Conservation (phyloP, 257 asterid species). For the Mentha longifolia region DNA sequence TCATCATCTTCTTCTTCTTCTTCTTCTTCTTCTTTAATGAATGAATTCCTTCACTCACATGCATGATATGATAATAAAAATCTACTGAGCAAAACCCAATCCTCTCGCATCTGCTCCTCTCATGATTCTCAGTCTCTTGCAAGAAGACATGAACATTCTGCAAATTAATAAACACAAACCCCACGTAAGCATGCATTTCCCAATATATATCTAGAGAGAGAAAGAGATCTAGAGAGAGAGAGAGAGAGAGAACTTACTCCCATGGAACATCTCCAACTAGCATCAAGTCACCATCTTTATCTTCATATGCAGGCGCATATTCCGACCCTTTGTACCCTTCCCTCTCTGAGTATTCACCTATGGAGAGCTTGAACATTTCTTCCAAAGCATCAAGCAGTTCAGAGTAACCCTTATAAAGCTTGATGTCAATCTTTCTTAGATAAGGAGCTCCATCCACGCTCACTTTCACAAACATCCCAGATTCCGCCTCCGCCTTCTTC, state of each 20-base stretch:
- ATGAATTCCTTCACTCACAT: not conserved
- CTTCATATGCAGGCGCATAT: constrained; percentile 92
- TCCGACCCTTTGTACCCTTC: constrained; percentile 91
- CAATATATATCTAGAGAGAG: not conserved
- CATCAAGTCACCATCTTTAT: constrained; percentile 92
- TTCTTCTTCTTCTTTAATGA: not conserved
- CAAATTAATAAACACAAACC: constrained; percentile 21
- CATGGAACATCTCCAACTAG: constrained; percentile 95
- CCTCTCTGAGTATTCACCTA: constrained; percentile 85
- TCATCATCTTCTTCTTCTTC: constrained; percentile 29
- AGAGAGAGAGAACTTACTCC: constrained; percentile 51
- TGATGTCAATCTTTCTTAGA: constrained; percentile 78
- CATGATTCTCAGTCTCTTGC: constrained; percentile 85
- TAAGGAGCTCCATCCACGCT: constrained; percentile 95
- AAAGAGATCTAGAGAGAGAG: not conserved
- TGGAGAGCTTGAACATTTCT: constrained; percentile 78
- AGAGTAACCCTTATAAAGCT: constrained; percentile 56
- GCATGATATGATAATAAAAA: too few relatives aligned
- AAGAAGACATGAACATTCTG: constrained; percentile 80
- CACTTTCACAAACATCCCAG: constrained; percentile 74
- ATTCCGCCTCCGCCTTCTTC: constrained; percentile 33
- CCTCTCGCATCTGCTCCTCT: constrained; percentile 82
- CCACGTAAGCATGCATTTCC: not conserved
- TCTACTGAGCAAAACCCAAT: constrained; percentile 54
- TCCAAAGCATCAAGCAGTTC: constrained; percentile 66